These are phyloP conservation scores for Salix dunnii DNA, from an alignment of 345 rosid species.

Conservation along the genomic window DNA sequence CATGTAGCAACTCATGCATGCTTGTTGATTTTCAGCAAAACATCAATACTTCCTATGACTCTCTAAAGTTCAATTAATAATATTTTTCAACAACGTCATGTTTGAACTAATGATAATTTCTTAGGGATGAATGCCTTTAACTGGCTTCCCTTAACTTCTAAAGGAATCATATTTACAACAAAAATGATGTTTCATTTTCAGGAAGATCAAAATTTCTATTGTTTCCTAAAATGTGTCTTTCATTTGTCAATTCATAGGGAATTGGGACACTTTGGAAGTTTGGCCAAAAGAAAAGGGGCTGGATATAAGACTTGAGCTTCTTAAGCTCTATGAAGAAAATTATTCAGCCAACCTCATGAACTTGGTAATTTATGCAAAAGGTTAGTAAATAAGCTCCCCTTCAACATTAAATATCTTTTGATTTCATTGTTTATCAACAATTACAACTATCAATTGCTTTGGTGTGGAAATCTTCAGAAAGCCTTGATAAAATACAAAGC, in stretches of 20 bases:
- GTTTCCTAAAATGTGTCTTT: not conserved
- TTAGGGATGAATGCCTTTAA: too few relatives aligned
- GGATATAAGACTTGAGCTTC: constrained; percentile 74
- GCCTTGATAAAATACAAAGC: constrained; percentile 62
- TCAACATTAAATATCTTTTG: not conserved
- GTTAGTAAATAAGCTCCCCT: constrained; percentile 28
- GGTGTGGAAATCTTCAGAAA: constrained; percentile 44
- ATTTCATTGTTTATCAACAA: not conserved
- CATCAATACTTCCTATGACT: not conserved
- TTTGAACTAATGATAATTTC: not conserved
- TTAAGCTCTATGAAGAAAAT: constrained; percentile 71
- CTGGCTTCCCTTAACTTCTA: too few relatives aligned
- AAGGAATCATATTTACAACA: too few relatives aligned
- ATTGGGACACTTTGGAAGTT: constrained; percentile 81
- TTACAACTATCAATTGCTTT: not conserved
- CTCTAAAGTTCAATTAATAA: not conserved
- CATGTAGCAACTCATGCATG: too few relatives aligned
- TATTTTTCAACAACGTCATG: not conserved
- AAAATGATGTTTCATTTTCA: too few relatives aligned
- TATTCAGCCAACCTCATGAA: constrained; percentile 94
- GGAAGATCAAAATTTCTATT: not conserved
- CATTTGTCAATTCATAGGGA: constrained; percentile 45
- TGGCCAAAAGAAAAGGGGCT: constrained; percentile 72
- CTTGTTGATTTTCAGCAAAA: not conserved
- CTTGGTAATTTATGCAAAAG: constrained; percentile 81